Evolutionary conservation across 768 basidiomycete species (phyloP), one percentile per base, ranked within the genome.

Genomic region (Boletus insuetus): DNA sequence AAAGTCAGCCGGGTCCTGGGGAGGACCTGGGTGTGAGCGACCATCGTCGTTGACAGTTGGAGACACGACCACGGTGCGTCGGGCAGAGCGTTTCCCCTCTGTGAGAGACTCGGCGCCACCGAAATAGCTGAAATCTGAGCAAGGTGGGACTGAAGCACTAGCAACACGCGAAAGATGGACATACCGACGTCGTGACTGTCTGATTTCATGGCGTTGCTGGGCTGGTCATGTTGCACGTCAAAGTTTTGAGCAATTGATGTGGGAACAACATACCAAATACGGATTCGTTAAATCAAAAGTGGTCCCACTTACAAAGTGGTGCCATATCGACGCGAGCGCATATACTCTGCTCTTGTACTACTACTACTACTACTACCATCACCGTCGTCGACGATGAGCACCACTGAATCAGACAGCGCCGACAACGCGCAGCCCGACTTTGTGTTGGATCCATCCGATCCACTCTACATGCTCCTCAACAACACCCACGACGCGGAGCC

Each of bases 1-100:
- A 65, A 97, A 98, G 62, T 98, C 96, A 0, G 77, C 71, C 1
- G 91, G 88, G 64, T 94, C 85, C 67, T 86, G 85, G 0, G 87
- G 87, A 3, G 83, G 83, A 6, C 73, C 77, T 19, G 76, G 70
- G 63, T 80, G 70, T 4, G 73, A 69, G 39, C 66, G 68, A 10
- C 75, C 79, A 56, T 79, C 64, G 55, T 77, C 74, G 42, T 78
- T 59, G 6, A 49, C 59, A 3, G 69, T 73, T 4, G 77, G 75
- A n/a, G 72, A 70, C 3, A 72, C 61, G 46, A 80, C 71, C 43
- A 76, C 76, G 0, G 82, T 82, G 44, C 82, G 82, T 60, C 79
- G 77, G 9, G 78, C 79, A 22, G 79, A 72, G 50, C 83, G 75
- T 12, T 69, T 63, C 77, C 84, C 64, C 53, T 87, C 85, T 8